Evolutionary conservation across 768 basidiomycete species (phyloP), one percentile per base, ranked within the genome.

Genomic region (Coprinopsis marcescibilis): DNA sequence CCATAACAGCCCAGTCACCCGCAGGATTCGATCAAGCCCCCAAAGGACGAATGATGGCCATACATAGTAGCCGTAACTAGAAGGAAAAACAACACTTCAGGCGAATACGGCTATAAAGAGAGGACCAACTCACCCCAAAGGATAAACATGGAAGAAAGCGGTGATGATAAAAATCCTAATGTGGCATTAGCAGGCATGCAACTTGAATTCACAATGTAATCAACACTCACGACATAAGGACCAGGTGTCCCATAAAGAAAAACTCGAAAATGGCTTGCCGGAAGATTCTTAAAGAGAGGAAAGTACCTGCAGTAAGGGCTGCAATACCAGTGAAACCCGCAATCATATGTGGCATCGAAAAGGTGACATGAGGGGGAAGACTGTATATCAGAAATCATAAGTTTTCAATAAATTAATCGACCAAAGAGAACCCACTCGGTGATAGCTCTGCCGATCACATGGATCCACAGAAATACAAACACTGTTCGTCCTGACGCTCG

Each of bases 41-140:
- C 74, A 78, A 45, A 78, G 50, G 42, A 72, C 53, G 45, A 75
- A 59, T 17, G 65, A 65, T 13, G 74, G 71, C 73, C 72, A 75
- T 41, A 77, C 62, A 51, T 71, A 75, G 41, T 53, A 55, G n/a
- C 60, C 67, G 49, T 58, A 65, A 14, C 66, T 68, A 46, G 12
- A 30, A 42, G 20, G 33, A 46, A 19, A 20, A 24, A 29, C n/a
- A n/a, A 20, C 15, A 12, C 30, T 14, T 4, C 25, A 15, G 20
- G 17, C 20, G 32, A 13, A n/a, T 10, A 12, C 13, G 4, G 7
- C 29, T 50, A 36, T 40, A 21, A 48, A 37, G 51, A 4, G 30
- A 30, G 41, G 43, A 45, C 27, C 43, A 46, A 49, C 61, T 38
- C 50, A 67, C 66, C 52, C 43, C 48, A 46, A 45, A 38, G 59